Evolutionary conservation across 768 basidiomycete species (phyloP).

Genomic region (Suillus fuscotomentosus): DNA sequence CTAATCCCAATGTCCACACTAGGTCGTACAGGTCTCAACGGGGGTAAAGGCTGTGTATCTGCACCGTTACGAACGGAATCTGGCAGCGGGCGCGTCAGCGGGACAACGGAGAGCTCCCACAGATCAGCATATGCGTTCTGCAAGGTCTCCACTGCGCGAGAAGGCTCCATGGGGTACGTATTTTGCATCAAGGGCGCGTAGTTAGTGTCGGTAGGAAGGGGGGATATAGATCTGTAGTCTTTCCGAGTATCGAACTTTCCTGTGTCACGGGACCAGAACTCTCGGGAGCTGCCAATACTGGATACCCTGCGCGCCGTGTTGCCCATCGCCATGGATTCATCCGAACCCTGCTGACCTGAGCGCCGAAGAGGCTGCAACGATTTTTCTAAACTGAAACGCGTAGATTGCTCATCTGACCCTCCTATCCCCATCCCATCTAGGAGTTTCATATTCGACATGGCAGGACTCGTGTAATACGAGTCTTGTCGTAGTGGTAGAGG

Average conservation of each 20-base stretch:
- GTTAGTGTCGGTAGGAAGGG: neutral
- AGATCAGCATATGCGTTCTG: conserved; percentile 3
- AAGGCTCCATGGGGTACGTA: conserved; percentile 3
- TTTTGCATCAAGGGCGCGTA: neutral
- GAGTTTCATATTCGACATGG: conserved; percentile 11
- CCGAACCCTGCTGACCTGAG: conserved; percentile 12
- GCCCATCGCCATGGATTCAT: conserved; percentile 1
- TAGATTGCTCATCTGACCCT: conserved; percentile 12
- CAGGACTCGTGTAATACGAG: conserved; percentile 9
- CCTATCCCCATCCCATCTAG: conserved; percentile 14
- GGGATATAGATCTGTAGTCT: neutral
- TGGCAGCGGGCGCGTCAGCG: neutral
- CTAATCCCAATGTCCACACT: conserved; percentile 10
- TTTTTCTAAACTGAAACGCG: conserved; percentile 16
- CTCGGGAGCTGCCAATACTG: conserved; percentile 21
- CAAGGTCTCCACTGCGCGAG: neutral
- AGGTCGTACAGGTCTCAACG: conserved; percentile 27
- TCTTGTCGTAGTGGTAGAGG: conserved; percentile 17
- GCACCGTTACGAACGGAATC: neutral
- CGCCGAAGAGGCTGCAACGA: conserved; percentile 22
- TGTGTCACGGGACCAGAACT: conserved; percentile 22
- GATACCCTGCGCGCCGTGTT: conserved; percentile 1
- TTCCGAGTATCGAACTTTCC: conserved; percentile 7
- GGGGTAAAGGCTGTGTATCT: conserved; percentile 7
- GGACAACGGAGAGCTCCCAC: conserved; percentile 9